Evolutionary conservation across 108 stramenopile genomes (phyloP).

Genomic region (Cyclostephanos invisitatus): DNA sequence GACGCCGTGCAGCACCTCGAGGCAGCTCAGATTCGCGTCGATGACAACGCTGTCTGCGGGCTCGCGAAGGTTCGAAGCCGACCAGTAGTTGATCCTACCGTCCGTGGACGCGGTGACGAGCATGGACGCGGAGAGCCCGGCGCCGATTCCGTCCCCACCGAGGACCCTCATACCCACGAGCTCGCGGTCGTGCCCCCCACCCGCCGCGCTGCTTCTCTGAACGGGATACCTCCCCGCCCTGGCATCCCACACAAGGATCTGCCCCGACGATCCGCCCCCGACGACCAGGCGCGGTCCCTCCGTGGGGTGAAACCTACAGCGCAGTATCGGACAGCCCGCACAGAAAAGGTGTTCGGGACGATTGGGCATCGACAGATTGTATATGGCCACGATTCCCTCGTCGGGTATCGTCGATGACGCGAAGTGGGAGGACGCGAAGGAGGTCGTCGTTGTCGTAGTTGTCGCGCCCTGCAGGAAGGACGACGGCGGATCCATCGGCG

Average conservation of each 20-base stretch:
- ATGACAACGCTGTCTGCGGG: conserved; percentile 68
- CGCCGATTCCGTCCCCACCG: conserved; percentile 14
- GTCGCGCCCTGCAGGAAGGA: conserved; percentile 53
- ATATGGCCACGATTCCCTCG: conserved; percentile 79
- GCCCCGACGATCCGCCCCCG: conserved; percentile 81
- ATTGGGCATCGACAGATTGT: conserved; percentile 81
- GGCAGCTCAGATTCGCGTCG: conserved; percentile 75
- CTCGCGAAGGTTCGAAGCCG: conserved; percentile 80
- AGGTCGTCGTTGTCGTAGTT: conserved; percentile 18
- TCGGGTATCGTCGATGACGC: conserved; percentile 25
- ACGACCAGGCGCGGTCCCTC: conserved; percentile 76
- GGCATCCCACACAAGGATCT: conserved; percentile 87
- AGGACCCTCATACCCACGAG: conserved; percentile 54
- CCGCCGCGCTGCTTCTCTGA: conserved; percentile 59
- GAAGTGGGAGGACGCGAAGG: neutral
- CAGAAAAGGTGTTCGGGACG: conserved; percentile 89
- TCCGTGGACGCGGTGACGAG: conserved; percentile 76
- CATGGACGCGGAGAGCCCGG: conserved; percentile 57
- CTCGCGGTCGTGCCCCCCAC: conserved; percentile 73
- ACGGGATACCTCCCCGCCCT: conserved; percentile 84
- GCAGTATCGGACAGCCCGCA: conserved; percentile 78
- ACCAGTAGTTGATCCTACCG: conserved; percentile 84
- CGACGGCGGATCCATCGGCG: conserved; percentile 70
- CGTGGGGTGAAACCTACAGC: conserved; percentile 76
- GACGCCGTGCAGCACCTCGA: conserved; percentile 68